These are phyloP conservation scores for Hypoxylon sp. DNA, from an alignment of 2,329 filamentous ascomycete genomes.

Conservation along the genomic window DNA sequence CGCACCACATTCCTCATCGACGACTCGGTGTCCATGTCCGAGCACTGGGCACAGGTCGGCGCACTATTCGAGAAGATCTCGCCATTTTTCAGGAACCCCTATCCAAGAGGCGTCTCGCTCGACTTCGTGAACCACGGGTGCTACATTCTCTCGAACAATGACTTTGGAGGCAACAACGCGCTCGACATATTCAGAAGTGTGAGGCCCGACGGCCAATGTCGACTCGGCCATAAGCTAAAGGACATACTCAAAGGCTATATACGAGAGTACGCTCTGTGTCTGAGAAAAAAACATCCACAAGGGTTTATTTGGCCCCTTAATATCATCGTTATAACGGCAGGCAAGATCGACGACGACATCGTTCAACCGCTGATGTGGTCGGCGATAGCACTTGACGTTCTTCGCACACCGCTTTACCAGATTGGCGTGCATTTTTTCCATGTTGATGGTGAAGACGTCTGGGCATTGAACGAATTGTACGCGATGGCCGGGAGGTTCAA, in stretches of 20 bases:
- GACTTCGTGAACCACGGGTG: conserved; percentile 73
- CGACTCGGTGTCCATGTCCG: conserved; percentile 77
- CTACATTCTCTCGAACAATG: background rate
- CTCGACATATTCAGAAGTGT: conserved; percentile 50
- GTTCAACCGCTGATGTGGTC: conserved; percentile 70
- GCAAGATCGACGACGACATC: conserved; percentile 75
- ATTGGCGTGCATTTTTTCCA: conserved; percentile 84
- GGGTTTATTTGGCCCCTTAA: conserved; percentile 68
- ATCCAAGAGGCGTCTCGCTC: conserved; percentile 79
- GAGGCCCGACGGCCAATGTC: conserved; percentile 44
- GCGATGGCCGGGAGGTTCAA: conserved; percentile 64
- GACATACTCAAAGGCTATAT: conserved; percentile 46
- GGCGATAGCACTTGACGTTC: conserved; percentile 72
- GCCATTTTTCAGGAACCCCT: conserved; percentile 76
- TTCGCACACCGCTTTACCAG: conserved; percentile 75
- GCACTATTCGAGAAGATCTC: conserved; percentile 74
- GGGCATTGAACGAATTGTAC: conserved; percentile 75
- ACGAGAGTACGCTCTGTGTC: conserved; percentile 22
- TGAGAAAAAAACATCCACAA: background rate
- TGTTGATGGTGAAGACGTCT: conserved; percentile 71
- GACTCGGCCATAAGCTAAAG: conserved; percentile 40
- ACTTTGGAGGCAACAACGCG: conserved; percentile 50
- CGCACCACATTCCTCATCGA: conserved; percentile 84
- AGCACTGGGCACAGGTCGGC: conserved; percentile 74
- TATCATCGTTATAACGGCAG: conserved; percentile 81